Evolutionary conservation across 495 filamentous ascomycete genomes (phyloP), one percentile per base, ranked within the genome.

Genomic region (Filosporella fistucella): DNA sequence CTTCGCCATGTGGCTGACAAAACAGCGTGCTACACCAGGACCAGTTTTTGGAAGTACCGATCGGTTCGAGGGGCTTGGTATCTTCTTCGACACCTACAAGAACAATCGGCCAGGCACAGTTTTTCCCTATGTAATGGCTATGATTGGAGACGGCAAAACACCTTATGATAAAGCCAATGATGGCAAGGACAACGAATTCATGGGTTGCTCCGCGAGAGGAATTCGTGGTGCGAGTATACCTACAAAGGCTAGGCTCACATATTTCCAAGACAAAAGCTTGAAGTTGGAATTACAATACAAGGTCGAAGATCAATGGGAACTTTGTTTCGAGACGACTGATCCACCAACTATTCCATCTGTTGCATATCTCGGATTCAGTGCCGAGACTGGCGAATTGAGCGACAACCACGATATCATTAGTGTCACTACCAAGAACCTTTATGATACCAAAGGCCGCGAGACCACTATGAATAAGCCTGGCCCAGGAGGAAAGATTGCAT

Each of bases 71-170:
- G 94, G 94, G 11, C 77, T 99, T 12, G 94, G 93, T 32, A 76
- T 99, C 61, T 96, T 99, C 76, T 82, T 99, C 70, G 94, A 99
- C 63, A 99, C 94, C 37, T 99, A 99, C 74, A 99, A 99, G 81
- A 99, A 99, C 71, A 95, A 95, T 72, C 82, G 94, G 14, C 94
- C 94, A 8, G 94, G 94, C 9, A 83, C 85, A 14, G 84, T 94
- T 18, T 99, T 99, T 68, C 94, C 94, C 30, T 97, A 96, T 58
- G 86, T 99, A 56, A 95, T 96, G 89, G 94, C 94, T 41, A 96
- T 97, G 93, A 74, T 95, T 61, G 93, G 79, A 16, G 93, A 99
- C 65, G 90, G 93, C 24, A 69, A 86, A 63, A 95, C 85, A 23
- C 68, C 74, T 16, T 99, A 99, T 67, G 89, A 96, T 68, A 88